Evolutionary conservation across 306 rosid genomes (phyloP).

Genomic region (Ochetophila trinervis): DNA sequence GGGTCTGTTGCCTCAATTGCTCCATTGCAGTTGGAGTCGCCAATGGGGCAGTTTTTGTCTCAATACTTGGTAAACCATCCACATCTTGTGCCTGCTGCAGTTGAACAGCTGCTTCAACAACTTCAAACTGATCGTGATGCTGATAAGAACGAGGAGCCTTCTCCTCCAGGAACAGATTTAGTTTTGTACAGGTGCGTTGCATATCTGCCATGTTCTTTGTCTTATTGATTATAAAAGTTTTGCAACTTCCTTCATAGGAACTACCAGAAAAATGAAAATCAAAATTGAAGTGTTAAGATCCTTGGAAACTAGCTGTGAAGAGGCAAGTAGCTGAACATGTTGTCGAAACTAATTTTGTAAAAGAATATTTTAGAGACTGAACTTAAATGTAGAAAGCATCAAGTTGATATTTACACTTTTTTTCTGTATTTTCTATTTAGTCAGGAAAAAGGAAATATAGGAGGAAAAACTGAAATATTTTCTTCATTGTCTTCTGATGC

Average conservation of each 20-base stretch:
- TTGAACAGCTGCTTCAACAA: conserved; percentile 86
- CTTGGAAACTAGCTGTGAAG: neutral
- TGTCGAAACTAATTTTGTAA: neutral
- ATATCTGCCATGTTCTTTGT: neutral
- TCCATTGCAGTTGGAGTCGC: conserved; percentile 88
- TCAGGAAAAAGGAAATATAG: neutral
- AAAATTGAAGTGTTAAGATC: no score
- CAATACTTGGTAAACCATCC: conserved; percentile 81
- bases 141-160: conserved; percentile 53
- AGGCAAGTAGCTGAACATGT: neutral
- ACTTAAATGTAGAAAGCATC: neutral
- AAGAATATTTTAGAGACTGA: neutral
- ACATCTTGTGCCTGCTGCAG: conserved; percentile 92
- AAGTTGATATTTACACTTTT: no score
- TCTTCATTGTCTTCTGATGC: no score
- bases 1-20: conserved; percentile 54
- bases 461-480: no score
- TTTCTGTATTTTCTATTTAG: neutral
- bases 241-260: neutral
- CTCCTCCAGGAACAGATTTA: conserved; percentile 63
- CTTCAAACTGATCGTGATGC: conserved; percentile 87
- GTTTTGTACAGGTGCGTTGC: conserved; percentile 68
- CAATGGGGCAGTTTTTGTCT: conserved; percentile 83
- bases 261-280: neutral
- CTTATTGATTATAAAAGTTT: neutral